Evolutionary conservation across 2,329 filamentous ascomycete species (phyloP), one percentile per base, ranked within the genome.

Genomic region (Colletotrichum chlorophyti): DNA sequence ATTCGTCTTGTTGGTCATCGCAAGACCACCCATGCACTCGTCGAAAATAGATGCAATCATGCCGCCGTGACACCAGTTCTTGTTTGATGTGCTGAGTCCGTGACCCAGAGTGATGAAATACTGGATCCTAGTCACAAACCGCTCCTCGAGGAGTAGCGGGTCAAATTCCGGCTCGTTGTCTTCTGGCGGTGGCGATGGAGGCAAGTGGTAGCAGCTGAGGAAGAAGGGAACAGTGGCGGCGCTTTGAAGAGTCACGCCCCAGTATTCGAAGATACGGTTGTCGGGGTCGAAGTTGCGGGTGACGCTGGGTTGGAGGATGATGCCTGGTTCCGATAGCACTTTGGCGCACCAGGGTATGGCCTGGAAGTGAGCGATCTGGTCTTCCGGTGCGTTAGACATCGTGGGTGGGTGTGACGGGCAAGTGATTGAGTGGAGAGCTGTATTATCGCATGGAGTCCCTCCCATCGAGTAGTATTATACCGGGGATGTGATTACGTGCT

Each of bases 201-300:
- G 37, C 19, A 42, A 6, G 19, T 51, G 26, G 17, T 42, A 51
- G 19, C 37, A 51, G n/a, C 48, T 37, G 35, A 51, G 24, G 37
- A 51, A 42, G 19, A 24, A 51, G 3, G 48, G 48, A 6, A 51
- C 26, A 3, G 48, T 51, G 27, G 37, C 37, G 19, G 14, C 14
- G 19, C 37, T 51, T 19, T 31, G 19, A 10, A 51, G 27, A 9
- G 26, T 51, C 6, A 41, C 37, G n/a, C 26, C 48, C 37, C 35
- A 51, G 27, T 29, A 50, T 17, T 50, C 35, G 15, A 29, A 50
- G 34, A 19, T 40, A 17, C 26, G 48, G 10, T 24, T 17, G 9
- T 41, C n/a, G 6, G 48, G 48, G 37, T 51, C 48, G 19, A 42
- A 51, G 11, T 34, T 24, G n/a, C 37, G 37, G 27, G 14, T 42